Conservation (phyloP, 2,329 filamentous ascomycete genomes). For the Colletotrichum phormii region DNA sequence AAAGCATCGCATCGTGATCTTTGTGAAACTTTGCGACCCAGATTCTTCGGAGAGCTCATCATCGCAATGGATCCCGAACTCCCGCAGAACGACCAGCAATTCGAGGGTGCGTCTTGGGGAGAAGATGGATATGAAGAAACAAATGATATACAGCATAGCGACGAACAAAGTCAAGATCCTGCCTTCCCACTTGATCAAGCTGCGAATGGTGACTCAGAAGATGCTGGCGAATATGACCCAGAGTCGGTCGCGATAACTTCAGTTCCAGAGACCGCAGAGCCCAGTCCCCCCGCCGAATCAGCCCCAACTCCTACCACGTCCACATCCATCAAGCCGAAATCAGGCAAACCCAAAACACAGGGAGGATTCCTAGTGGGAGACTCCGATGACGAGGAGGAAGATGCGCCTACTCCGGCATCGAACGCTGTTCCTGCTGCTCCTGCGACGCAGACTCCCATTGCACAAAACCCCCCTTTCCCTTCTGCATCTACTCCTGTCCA, state of each 20-base stretch:
- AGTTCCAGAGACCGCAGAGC: conserved; percentile 44
- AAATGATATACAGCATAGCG: conserved; percentile 67
- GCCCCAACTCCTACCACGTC: conserved; percentile 35
- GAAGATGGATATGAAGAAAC: conserved; percentile 65
- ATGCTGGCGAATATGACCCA: conserved; percentile 63
- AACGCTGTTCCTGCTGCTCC: conserved; percentile 6
- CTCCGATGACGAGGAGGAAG: conserved; percentile 66
- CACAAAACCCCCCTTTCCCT: conserved; percentile 12
- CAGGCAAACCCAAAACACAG: conserved; percentile 68
- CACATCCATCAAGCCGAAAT: conserved; percentile 40
- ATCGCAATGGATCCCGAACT: conserved; percentile 36
- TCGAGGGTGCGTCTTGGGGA: conserved; percentile 60
- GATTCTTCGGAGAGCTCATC: background rate
- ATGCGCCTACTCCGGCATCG: conserved; percentile 37
- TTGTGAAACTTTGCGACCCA: background rate
- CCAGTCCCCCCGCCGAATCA: conserved; percentile 43
- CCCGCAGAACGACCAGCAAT: conserved; percentile 39
- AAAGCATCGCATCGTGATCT: background rate
- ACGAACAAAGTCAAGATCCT: conserved; percentile 64
- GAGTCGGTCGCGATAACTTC: conserved; percentile 61
- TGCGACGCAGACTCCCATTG: conserved; percentile 4
- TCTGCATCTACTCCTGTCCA: conserved; percentile 31
- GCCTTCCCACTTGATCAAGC: conserved; percentile 56
- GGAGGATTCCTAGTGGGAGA: conserved; percentile 71
- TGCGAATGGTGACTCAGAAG: conserved; percentile 54